Evolutionary conservation across 2,329 filamentous ascomycete species (phyloP).

Genomic region (Calonectria montana): DNA sequence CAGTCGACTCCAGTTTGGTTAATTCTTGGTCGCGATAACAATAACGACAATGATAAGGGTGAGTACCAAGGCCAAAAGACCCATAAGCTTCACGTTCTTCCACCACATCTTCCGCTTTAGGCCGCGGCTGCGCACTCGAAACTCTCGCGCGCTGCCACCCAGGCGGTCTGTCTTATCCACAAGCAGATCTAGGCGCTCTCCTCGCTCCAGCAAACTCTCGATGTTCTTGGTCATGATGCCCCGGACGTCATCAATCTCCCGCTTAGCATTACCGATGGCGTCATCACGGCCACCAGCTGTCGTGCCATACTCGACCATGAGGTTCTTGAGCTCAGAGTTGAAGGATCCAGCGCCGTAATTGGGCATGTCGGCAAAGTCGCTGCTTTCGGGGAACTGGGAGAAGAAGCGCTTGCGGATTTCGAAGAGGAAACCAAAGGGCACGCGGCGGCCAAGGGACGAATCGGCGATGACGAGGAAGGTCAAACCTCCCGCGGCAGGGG

Average conservation of each 20-base stretch:
- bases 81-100: constrained; percentile 98
- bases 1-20: constrained; percentile 12
- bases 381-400: constrained; percentile 71
- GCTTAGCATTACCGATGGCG: constrained; percentile 83
- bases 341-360: constrained; percentile 92
- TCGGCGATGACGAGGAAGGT: constrained; percentile 94
- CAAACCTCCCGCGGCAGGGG: constrained; percentile 78
- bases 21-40: constrained; percentile 64
- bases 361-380: constrained; percentile 81
- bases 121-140: constrained; percentile 86
- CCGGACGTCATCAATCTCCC: constrained; percentile 91
- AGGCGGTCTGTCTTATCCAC: constrained; percentile 97
- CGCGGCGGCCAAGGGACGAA: constrained; percentile 82
- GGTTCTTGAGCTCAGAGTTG: constrained; percentile 78
- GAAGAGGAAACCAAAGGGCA: constrained; percentile 92
- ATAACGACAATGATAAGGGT: constrained; percentile 67
- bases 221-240: constrained; percentile 98
- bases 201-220: constrained; percentile 86
- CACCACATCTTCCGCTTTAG: constrained; percentile 98
- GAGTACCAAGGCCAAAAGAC: constrained; percentile 77
- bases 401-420: constrained; percentile 93
- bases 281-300: constrained; percentile 81
- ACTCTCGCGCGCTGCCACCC: constrained; percentile 89
- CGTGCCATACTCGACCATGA: constrained; percentile 89
- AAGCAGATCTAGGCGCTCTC: constrained; percentile 91